Percentiles rank a stretch among this genome's conserved stretches.
phyloP scores from a whole-genome alignment of 768 basidiomycete species.

The Leucocoprinus leucothites region DNA sequence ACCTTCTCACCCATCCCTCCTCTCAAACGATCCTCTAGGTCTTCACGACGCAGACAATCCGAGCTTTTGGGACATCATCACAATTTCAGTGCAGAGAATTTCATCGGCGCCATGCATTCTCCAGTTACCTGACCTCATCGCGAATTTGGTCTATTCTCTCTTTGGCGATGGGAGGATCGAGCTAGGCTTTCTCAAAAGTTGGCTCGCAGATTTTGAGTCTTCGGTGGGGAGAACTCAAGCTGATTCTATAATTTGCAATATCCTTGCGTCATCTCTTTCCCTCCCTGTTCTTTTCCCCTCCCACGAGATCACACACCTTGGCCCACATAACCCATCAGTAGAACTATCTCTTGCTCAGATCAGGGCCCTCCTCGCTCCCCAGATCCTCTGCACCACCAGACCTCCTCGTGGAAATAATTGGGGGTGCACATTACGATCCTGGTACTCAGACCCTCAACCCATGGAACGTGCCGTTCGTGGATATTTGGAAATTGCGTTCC shows the following conservation, averaged over 20 bases:
- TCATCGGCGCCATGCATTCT: conserved; percentile 14
- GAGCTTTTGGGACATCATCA: conserved; percentile 26
- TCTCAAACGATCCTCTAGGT: conserved; percentile 26
- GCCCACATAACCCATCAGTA: conserved; percentile 14
- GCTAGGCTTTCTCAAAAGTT: conserved; percentile 13
- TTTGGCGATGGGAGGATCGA: conserved; percentile 23
- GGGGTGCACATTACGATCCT: conserved; percentile 29
- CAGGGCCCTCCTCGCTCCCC: conserved; percentile 27
- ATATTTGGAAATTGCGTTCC: conserved; percentile 27
- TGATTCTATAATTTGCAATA: conserved; percentile 15
- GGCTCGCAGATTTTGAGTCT: conserved; percentile 16
- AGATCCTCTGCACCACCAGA: conserved; percentile 26
- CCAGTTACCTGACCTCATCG: conserved; percentile 24
- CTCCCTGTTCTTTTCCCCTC: conserved; percentile 25
- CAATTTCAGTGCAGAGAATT: conserved; percentile 18
- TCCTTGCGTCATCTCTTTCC: conserved; percentile 24
- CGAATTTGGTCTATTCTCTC: conserved; percentile 30
- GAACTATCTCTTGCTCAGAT: conserved; percentile 20
- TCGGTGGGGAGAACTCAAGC: conserved; percentile 1
- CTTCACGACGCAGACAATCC: conserved; percentile 12
- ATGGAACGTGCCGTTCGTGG: conserved; percentile 25
- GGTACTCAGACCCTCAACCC: conserved; percentile 28
- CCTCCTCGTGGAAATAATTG: conserved; percentile 24
- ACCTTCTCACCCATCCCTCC: conserved; percentile 22
- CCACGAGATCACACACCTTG: conserved; percentile 21